Evolutionary conservation across 2,329 filamentous ascomycete species (phyloP).

Genomic region (Xylariaceae sp.): DNA sequence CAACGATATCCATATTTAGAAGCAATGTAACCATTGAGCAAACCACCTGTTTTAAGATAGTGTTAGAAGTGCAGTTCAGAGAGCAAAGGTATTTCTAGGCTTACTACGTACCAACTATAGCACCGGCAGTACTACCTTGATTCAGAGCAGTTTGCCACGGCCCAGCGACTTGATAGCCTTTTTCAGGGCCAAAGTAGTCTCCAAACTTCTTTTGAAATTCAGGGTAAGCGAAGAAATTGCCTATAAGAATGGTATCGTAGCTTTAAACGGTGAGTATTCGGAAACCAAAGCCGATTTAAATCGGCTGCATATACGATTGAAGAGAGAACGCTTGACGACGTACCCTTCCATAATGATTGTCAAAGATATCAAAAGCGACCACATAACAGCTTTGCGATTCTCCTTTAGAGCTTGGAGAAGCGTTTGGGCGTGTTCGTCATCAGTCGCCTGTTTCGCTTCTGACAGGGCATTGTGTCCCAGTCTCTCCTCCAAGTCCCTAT

Average conservation of each 20-base stretch:
- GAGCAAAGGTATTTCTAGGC: too few relatives aligned
- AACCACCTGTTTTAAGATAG: slow-evolving; percentile 30
- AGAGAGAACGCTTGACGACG: neutral
- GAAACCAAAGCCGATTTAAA: neutral
- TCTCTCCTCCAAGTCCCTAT: slow-evolving; percentile 41
- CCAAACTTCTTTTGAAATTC: slow-evolving; percentile 42
- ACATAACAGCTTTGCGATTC: slow-evolving; percentile 41
- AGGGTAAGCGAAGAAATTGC: slow-evolving; percentile 42
- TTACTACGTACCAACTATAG: slow-evolving; percentile 38
- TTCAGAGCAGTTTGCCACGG: slow-evolving; percentile 42
- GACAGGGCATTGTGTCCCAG: slow-evolving; percentile 37
- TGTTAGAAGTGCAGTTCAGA: neutral
- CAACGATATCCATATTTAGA: slow-evolving; percentile 40
- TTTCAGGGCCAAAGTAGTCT: slow-evolving; percentile 30
- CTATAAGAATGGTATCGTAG: slow-evolving; percentile 43
- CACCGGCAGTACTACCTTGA: slow-evolving; percentile 41
- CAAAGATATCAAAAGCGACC: slow-evolving; percentile 43
- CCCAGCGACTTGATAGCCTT: slow-evolving; percentile 38
- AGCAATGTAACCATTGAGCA: slow-evolving; percentile 41
- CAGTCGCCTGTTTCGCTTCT: slow-evolving; percentile 42
- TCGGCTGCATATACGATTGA: neutral
- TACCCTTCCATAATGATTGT: slow-evolving; percentile 45
- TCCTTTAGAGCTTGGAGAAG: slow-evolving; percentile 37
- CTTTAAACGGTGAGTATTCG: slow-evolving; percentile 25
- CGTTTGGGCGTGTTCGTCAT: slow-evolving; percentile 42